phyloP scores from a whole-genome alignment of 2,329 filamentous ascomycete species.

The Microdochium nivale region DNA sequence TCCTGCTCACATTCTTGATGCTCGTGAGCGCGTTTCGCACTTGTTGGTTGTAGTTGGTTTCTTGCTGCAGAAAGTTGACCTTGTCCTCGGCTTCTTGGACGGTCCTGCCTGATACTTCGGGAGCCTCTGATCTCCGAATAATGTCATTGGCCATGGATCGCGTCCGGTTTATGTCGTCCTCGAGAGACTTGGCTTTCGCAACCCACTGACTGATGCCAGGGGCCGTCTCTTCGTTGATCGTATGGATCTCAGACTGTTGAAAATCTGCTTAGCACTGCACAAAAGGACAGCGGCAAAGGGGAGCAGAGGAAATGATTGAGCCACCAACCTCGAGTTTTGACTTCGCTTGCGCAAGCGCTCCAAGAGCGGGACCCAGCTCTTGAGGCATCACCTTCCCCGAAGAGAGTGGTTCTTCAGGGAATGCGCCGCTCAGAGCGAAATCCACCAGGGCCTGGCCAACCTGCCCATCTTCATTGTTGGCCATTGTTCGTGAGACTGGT shows the following conservation, averaged over 20 bases:
- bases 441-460: conserved; percentile 55
- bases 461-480: conserved; percentile 11
- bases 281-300: too few species aligned
- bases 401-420: conserved; percentile 39
- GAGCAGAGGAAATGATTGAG: too few species aligned
- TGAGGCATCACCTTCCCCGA: conserved; percentile 22
- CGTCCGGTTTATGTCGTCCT: conserved; percentile 76
- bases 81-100: conserved; percentile 45
- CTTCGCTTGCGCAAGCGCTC: conserved; percentile 31
- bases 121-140: conserved; percentile 63
- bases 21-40: conserved; percentile 39
- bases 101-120: conserved; percentile 42
- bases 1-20: conserved; percentile 48
- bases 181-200: conserved; percentile 70
- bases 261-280: conserved; percentile 3
- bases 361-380: conserved; percentile 30
- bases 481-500: conserved; percentile 14
- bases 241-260: conserved; percentile 58
- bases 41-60: conserved; percentile 51
- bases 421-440: conserved; percentile 42
- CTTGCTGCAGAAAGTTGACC: conserved; percentile 46
- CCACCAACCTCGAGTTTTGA: conserved; percentile 31
- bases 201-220: conserved; percentile 83
- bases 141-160: conserved; percentile 75
- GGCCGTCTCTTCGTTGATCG: conserved; percentile 67